phyloP scores from a whole-genome alignment of 805 yeast species.

The Metschnikowia lochheadii region DNA sequence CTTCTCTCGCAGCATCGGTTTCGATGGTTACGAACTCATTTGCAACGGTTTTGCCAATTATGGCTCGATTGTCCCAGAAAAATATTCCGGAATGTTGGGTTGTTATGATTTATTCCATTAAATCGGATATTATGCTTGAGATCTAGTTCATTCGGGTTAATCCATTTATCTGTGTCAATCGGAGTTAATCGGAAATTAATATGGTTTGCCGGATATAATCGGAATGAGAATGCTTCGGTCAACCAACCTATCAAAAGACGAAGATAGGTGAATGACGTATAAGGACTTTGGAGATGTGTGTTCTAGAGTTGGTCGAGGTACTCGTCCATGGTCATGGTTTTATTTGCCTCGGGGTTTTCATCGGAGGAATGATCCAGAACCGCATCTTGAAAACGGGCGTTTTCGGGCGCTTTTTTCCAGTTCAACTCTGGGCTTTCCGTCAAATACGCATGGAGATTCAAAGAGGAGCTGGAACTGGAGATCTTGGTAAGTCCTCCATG shows the following conservation, averaged over 20 bases:
- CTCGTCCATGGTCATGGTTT: slow-evolving; percentile 18
- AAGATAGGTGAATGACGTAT: too few species aligned
- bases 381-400: neutral
- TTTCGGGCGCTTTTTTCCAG: neutral
- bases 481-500: slow-evolving; percentile 27
- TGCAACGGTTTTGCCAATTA: neutral
- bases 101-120: too few species aligned
- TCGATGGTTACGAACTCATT: neutral
- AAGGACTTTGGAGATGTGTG: neutral
- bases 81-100: too few species aligned
- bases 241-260: too few species aligned
- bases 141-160: too few species aligned
- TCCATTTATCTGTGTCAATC: too few species aligned
- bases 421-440: slow-evolving; percentile 28
- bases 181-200: too few species aligned
- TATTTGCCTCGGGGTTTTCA: slow-evolving; percentile 12
- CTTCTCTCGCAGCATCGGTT: slow-evolving; percentile 3
- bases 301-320: slow-evolving; percentile 7
- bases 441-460: slow-evolving; percentile 40
- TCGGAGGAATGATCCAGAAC: neutral
- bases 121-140: too few species aligned
- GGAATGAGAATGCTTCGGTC: too few species aligned
- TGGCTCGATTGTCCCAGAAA: too few species aligned
- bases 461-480: slow-evolving; percentile 37
- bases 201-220: too few species aligned